These are phyloP conservation scores for Kwoniella bestiolae DNA, from an alignment of 768 basidiomycete genomes.

Conservation along the genomic window DNA sequence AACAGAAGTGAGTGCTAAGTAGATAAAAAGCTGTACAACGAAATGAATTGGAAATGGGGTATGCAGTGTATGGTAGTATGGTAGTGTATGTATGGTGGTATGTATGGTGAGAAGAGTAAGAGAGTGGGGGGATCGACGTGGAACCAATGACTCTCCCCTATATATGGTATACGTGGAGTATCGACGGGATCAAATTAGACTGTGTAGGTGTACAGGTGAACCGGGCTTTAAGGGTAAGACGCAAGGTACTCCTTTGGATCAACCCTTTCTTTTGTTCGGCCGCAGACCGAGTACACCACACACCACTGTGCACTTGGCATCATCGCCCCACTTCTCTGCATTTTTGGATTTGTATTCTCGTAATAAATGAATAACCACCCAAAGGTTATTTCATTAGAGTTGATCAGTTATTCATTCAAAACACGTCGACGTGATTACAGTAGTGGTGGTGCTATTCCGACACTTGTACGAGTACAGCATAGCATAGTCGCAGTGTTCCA, in stretches of 20 bases:
- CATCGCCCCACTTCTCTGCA: not conserved
- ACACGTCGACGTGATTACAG: not conserved
- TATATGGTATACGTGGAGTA: constrained; percentile 15
- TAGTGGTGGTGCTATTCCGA: too few species aligned
- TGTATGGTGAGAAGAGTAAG: constrained; percentile 10
- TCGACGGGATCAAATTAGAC: not conserved
- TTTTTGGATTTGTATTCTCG: not conserved
- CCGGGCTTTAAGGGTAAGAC: not conserved
- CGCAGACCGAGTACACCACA: not conserved
- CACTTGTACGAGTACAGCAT: too few species aligned
- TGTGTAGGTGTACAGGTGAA: not conserved
- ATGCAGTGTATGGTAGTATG: constrained; percentile 1
- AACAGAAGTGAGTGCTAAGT: not conserved
- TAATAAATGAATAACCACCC: not conserved
- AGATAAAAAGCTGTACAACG: constrained; percentile 23
- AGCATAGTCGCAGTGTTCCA: too few species aligned
- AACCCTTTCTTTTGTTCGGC: not conserved
- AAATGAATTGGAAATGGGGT: constrained; percentile 8
- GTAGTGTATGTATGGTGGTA: not conserved
- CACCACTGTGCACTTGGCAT: not conserved
- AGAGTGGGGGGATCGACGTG: constrained; percentile 22
- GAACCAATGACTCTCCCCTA: constrained; percentile 2
- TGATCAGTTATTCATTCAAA: not conserved
- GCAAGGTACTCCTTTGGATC: not conserved
- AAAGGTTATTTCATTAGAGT: constrained; percentile 1